Evolutionary conservation across 495 filamentous ascomycete species (phyloP), one percentile per base, ranked within the genome.

Genomic region (Cercophora sp.): DNA sequence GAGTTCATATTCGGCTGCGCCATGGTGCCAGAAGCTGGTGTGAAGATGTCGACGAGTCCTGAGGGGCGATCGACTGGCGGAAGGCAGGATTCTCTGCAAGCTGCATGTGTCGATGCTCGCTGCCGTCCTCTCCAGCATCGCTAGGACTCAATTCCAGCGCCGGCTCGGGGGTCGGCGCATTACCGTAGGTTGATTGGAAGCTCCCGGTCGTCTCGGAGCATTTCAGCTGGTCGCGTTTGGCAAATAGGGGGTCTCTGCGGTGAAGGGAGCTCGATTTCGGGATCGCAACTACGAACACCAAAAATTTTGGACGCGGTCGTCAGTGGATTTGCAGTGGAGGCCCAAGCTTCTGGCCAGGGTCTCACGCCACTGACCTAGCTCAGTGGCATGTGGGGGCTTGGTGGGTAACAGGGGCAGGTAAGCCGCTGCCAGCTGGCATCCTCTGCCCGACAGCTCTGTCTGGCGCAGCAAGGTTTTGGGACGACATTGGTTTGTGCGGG

Each of bases 111-210:
- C 82, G 69, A 91, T 78, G 74, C 82, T 86, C 74, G 80, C 79
- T 52, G 82, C 82, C 48, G 85, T 86, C 68, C 85, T 85, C 85
- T 94, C 88, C 70, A 92, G 85, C 89, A 94, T 94, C 63, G 76
- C 62, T 62, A 51, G 44, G 40, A 46, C 19, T 26, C 19, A 20
- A 20, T 37, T 48, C 46, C 31, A 15, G 31, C 20, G 46, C 32
- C 24, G 31, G 18, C 31, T 8, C 13, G 29, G 25, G 46, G 20
- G 20, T 35, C 32, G 32, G 27, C 20, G 20, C 46, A 48, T 48
- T 19, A 34, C 46, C 18, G 46, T 20, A 29, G 26, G 19, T 18
- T 15, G 29, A 11, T 31, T 9, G 26, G 25, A 9, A 26, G 19
- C 15, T 27, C 15, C 16, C 24, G 43, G n/a, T 4, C 8, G 43